Conservation (phyloP, 164 flowering plant species). For the Stephania cephalantha region DNA sequence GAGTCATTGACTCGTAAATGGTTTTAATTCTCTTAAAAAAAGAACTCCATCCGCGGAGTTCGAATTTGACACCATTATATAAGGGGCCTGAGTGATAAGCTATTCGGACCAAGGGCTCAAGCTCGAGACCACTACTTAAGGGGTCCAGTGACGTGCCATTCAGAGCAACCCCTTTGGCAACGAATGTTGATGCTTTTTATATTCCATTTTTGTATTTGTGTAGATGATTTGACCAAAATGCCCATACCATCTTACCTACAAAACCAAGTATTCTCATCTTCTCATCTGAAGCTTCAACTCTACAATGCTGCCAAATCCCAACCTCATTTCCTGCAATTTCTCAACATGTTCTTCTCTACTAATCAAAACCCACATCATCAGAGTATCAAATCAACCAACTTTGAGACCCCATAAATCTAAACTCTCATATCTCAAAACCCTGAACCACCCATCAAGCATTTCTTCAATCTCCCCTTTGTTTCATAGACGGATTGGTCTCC, state of each 20-base stretch:
- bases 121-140: too few species aligned
- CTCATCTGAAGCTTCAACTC: not conserved
- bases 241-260: not conserved
- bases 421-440: conserved; percentile 4
- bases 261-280: not conserved
- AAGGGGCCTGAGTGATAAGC: too few species aligned
- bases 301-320: conserved; percentile 27
- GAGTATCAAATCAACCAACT: conserved; percentile 1
- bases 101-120: too few species aligned
- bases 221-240: not conserved
- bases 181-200: too few species aligned
- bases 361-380: conserved; percentile 11
- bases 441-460: not conserved
- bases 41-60: too few species aligned
- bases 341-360: conserved; percentile 14
- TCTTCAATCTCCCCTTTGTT: conserved; percentile 5
- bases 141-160: too few species aligned
- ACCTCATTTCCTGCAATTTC: conserved; percentile 47
- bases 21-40: too few species aligned
- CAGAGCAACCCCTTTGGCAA: too few species aligned
- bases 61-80: too few species aligned
- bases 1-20: too few species aligned
- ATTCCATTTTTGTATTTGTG: not conserved
- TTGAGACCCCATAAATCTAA: conserved; percentile 10
- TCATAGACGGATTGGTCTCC: conserved; percentile 23